These are phyloP conservation scores for Sclerotinia spermophila DNA, from an alignment of 2,329 filamentous ascomycete genomes.

Conservation along the genomic window DNA sequence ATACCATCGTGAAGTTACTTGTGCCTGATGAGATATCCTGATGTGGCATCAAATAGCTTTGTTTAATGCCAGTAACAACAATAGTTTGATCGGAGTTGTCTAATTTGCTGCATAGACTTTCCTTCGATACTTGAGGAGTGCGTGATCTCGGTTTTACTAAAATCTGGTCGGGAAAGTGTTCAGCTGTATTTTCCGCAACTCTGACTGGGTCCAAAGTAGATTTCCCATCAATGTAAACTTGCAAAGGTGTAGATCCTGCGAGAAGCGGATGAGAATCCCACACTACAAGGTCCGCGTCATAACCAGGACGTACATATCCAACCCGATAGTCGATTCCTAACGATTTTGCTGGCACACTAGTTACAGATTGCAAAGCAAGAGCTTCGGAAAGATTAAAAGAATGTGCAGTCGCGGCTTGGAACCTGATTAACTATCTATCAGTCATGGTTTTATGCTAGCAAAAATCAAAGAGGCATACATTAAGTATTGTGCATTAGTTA, in stretches of 20 bases:
- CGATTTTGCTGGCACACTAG: slow-evolving; percentile 45
- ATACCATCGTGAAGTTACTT: slow-evolving; percentile 40
- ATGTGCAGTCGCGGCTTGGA: slow-evolving; percentile 42
- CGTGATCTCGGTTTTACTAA: slow-evolving; percentile 21
- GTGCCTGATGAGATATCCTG: slow-evolving; percentile 13
- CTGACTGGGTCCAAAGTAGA: slow-evolving; percentile 38
- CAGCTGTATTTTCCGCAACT: slow-evolving; percentile 35
- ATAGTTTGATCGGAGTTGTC: slow-evolving; percentile 29
- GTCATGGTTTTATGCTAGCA: neutral
- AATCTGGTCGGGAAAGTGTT: neutral
- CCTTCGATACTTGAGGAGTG: slow-evolving; percentile 22
- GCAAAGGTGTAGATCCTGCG: slow-evolving; percentile 44
- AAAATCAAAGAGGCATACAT: slow-evolving; percentile 29
- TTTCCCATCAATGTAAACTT: slow-evolving; percentile 48
- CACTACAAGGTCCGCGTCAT: slow-evolving; percentile 49
- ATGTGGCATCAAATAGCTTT: slow-evolving; percentile 37
- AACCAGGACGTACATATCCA: slow-evolving; percentile 44
- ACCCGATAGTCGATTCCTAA: slow-evolving; percentile 44
- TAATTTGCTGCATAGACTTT: slow-evolving; percentile 20
- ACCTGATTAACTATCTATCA: slow-evolving; percentile 24
- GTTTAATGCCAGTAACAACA: slow-evolving; percentile 41
- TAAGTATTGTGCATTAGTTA: slow-evolving; percentile 43
- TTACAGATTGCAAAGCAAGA: slow-evolving; percentile 44
- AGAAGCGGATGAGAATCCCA: slow-evolving; percentile 48
- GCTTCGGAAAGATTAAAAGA: slow-evolving; percentile 43